phyloP scores from a whole-genome alignment of 495 filamentous ascomycete genomes.

The Penicillium coffeae region DNA sequence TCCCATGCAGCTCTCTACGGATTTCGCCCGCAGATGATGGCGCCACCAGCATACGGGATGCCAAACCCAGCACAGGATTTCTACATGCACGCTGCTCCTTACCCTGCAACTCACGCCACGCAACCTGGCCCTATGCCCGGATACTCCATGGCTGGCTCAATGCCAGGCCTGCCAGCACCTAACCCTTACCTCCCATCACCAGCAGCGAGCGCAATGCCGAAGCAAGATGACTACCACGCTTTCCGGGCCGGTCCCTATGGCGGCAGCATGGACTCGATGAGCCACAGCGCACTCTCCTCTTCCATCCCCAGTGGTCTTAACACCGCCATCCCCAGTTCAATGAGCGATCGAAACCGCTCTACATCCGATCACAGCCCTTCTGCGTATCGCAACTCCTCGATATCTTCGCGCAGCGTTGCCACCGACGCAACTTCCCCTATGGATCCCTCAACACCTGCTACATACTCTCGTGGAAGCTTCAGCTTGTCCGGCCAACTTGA shows the following conservation, averaged over 20 bases:
- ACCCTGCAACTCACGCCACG: conserved; percentile 36
- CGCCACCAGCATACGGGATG: conserved; percentile 35
- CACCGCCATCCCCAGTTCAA: conserved; percentile 26
- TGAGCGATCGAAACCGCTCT: conserved; percentile 40
- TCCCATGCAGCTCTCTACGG: conserved; percentile 37
- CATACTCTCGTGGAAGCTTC: conserved; percentile 40
- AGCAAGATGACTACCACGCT: conserved; percentile 38
- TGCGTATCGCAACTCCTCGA: conserved; percentile 42
- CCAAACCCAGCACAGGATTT: conserved; percentile 34
- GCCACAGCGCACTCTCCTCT: conserved; percentile 33
- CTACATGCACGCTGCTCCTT: conserved; percentile 35
- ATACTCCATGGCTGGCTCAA: conserved; percentile 34
- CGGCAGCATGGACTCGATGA: conserved; percentile 34
- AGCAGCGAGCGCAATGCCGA: conserved; percentile 23
- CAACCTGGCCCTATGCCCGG: conserved; percentile 31
- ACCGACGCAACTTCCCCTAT: conserved; percentile 43
- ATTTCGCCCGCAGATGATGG: conserved; percentile 40
- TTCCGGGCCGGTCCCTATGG: conserved; percentile 35
- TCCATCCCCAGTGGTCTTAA: conserved; percentile 34
- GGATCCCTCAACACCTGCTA: conserved; percentile 37
- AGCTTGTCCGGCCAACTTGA: conserved; percentile 38
- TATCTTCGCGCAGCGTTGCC: conserved; percentile 40
- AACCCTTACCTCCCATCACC: conserved; percentile 41
- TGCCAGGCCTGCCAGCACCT: conserved; percentile 32
- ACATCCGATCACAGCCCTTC: conserved; percentile 40